These are phyloP conservation scores for Botrytis paeoniae DNA, from an alignment of 2,329 filamentous ascomycete genomes.

Conservation along the genomic window DNA sequence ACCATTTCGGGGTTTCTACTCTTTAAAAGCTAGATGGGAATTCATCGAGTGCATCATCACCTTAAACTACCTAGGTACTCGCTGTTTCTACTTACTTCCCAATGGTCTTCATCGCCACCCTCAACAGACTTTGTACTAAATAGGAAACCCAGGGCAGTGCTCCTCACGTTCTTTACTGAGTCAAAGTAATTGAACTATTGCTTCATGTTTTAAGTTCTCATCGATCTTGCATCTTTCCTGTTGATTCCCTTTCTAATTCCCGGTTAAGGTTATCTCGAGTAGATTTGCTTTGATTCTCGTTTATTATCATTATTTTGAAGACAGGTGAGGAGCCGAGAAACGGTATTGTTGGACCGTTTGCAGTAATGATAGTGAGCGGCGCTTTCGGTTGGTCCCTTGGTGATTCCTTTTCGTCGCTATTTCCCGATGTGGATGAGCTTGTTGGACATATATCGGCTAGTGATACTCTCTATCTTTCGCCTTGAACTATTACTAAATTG, in stretches of 20 bases:
- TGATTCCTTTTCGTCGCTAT: slow-evolving; percentile 22
- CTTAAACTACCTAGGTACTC: too few relatives aligned
- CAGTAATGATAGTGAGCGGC: slow-evolving; percentile 5
- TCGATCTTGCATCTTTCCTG: background rate
- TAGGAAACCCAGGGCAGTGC: too few relatives aligned
- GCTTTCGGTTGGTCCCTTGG: slow-evolving; percentile 32
- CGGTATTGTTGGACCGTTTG: background rate
- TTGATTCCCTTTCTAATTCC: background rate
- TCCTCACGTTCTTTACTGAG: too few relatives aligned
- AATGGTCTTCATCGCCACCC: background rate
- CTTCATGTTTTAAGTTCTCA: background rate
- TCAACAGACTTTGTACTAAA: too few relatives aligned
- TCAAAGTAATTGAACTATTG: background rate
- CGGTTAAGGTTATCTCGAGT: background rate
- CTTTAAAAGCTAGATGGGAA: background rate
- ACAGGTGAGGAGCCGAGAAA: background rate
- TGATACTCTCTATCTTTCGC: slow-evolving; percentile 29
- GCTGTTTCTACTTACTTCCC: too few relatives aligned
- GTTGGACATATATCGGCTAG: slow-evolving; percentile 28
- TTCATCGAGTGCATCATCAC: too few relatives aligned
- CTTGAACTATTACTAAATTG: slow-evolving; percentile 27
- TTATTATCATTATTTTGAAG: background rate
- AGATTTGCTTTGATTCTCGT: slow-evolving; percentile 4
- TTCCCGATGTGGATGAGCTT: slow-evolving; percentile 26
- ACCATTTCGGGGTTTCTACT: background rate